Base-by-base conservation (phyloP, 1,139 yeast genomes). In the Yamadazyma mexicana region DNA sequence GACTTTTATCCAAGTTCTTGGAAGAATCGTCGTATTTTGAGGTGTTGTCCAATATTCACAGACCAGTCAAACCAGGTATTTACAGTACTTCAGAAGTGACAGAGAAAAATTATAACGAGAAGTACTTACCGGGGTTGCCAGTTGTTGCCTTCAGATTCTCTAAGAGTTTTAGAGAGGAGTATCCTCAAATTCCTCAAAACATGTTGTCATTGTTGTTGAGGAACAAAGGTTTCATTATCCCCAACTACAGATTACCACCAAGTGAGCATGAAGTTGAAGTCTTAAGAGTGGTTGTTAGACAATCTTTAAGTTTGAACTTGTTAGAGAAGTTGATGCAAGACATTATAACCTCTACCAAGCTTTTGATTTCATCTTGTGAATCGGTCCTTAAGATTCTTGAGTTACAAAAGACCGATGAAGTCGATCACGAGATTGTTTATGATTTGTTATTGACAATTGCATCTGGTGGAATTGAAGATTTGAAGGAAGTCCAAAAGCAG, bases 151-250 rank as follows among this genome's bases (percentile, higher is more conserved):
- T 88, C 73, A 79, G 79, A 56, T 76, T 89, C 50, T 75, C 87
- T 3, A 66, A 79, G 37, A 69, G 71, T 27, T 77, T 89, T 56
- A 59, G 66, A 38, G 58, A 75, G 35, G 61, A 72, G 33, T 87
- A 81, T 59, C 92, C 96, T 2, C 87, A 81, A 59, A 77, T 89
- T 42, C 96, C 96, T n/a, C 97, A 89, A 62, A 76, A 83, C 22
- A 74, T 87, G 43, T 61, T 89, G 30, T 82, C 95, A 0, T 71
- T 83, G 15, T 61, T 88, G 58, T 69, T 89, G 55, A 78, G 96
- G 59, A 80, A 79, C 61, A 81, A 83, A 56, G 95, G 95, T 5
- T 89, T 84, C 76, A 89, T 89, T 58, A 75, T 89, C 45, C 97
- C 97, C 46, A 89, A 89, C 70, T 89, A 89, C 63, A 89, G 84